These are phyloP conservation scores for Neonectria ditissima DNA, from an alignment of 2,329 filamentous ascomycete species.

Conservation along the genomic window DNA sequence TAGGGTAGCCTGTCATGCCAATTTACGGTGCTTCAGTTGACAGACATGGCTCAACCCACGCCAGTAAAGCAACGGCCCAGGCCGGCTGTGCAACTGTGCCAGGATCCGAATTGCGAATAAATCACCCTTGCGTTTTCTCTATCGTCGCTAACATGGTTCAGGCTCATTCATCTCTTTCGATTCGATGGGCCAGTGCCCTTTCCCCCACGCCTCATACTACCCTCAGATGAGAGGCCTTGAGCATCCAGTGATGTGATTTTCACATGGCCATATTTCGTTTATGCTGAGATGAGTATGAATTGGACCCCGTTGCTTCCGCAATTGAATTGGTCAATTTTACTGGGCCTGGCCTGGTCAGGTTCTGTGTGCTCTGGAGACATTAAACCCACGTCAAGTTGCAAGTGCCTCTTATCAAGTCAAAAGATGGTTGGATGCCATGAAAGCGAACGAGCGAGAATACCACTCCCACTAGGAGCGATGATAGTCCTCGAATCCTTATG, in stretches of 20 bases:
- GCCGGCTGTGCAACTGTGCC: background rate
- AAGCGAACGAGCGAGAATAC: background rate
- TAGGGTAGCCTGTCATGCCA: background rate
- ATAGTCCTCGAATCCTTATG: background rate
- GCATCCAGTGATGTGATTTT: background rate
- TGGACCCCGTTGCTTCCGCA: background rate
- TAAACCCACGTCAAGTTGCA: background rate
- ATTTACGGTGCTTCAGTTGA: conserved; percentile 2
- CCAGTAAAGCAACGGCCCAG: background rate
- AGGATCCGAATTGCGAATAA: background rate
- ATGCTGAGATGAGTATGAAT: too few relatives aligned
- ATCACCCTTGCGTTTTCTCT: background rate
- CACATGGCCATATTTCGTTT: background rate
- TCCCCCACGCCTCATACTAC: background rate
- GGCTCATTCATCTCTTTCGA: background rate
- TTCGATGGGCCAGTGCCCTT: background rate
- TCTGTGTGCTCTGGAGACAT: background rate
- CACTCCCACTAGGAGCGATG: background rate
- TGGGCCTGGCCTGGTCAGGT: background rate
- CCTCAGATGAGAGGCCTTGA: background rate
- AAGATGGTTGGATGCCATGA: background rate
- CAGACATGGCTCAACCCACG: background rate
- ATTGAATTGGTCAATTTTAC: background rate
- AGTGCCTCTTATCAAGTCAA: background rate
- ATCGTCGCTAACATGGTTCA: background rate